A percentile compares a stretch with the other conserved stretches of the same genome.
These are phyloP conservation scores for Albizia julibrissin DNA, from an alignment of 306 rosid species.

Conservation along the genomic window DNA sequence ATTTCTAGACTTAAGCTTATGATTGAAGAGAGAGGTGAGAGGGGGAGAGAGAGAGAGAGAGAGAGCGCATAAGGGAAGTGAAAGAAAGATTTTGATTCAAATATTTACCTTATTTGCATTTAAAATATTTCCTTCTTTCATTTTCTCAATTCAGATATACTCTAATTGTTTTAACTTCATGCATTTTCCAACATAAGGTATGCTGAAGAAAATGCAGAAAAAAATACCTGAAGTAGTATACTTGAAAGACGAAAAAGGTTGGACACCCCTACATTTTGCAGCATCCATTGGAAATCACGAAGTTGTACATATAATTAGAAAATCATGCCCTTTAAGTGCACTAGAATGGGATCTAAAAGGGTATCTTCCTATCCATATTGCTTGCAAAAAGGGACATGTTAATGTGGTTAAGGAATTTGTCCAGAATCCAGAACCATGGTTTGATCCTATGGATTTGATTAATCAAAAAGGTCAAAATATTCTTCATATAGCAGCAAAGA, in stretches of 20 bases:
- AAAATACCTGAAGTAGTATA: background rate
- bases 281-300: background rate
- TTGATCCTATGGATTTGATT: background rate
- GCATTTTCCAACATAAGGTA: background rate
- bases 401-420: background rate
- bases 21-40: too few relatives aligned
- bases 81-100: too few relatives aligned
- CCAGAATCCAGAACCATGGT: background rate
- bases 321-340: background rate
- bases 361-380: background rate
- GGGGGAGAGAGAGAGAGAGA: too few relatives aligned
- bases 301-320: background rate
- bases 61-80: too few relatives aligned
- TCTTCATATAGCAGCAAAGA: background rate
- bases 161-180: background rate
- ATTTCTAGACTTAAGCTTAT: too few relatives aligned
- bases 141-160: background rate
- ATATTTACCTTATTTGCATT: too few relatives aligned
- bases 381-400: background rate
- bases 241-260: background rate
- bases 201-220: background rate
- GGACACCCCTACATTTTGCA: background rate
- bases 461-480: background rate
- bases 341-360: background rate
- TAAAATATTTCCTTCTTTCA: background rate